These are phyloP conservation scores for Aspergillus haitiensis DNA, from an alignment of 495 filamentous ascomycete genomes.

Conservation along the genomic window DNA sequence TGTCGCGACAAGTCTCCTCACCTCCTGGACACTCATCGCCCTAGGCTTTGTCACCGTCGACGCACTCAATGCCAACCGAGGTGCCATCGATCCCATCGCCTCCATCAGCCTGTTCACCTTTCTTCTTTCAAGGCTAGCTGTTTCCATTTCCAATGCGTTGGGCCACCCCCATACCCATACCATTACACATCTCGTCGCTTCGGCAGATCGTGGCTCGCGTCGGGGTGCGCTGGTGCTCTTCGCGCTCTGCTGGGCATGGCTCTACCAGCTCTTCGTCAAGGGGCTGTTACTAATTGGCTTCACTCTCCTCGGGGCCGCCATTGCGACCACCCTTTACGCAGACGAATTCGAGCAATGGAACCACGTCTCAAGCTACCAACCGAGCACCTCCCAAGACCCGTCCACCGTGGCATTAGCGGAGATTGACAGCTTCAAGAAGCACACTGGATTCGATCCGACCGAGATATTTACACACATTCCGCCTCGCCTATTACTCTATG, in stretches of 20 bases:
- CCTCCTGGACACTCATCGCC: slow-evolving; percentile 22
- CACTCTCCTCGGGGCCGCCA: slow-evolving; percentile 20
- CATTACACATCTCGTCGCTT: slow-evolving; percentile 16
- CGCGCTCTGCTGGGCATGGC: slow-evolving; percentile 18
- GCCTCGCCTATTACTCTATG: slow-evolving; percentile 16
- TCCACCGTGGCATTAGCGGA: slow-evolving; percentile 4
- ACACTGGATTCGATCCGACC: slow-evolving; percentile 18
- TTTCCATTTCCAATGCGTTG: background rate
- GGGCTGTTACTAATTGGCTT: slow-evolving; percentile 17
- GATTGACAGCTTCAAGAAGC: slow-evolving; percentile 19
- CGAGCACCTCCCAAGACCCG: background rate
- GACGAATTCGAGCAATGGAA: slow-evolving; percentile 9
- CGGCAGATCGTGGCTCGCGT: slow-evolving; percentile 16
- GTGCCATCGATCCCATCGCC: slow-evolving; percentile 15
- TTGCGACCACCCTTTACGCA: slow-evolving; percentile 17
- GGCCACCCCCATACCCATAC: slow-evolving; percentile 1
- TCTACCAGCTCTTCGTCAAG: slow-evolving; percentile 22
- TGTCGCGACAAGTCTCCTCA: background rate
- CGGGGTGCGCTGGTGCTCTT: slow-evolving; percentile 14
- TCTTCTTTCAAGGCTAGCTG: slow-evolving; percentile 18
- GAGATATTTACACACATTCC: slow-evolving; percentile 16
- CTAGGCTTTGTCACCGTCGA: slow-evolving; percentile 24
- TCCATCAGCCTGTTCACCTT: slow-evolving; percentile 29
- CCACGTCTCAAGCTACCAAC: background rate
- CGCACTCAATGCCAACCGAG: slow-evolving; percentile 19